These are phyloP conservation scores for Agarophyton chilense DNA, from an alignment of 23 red algal species.

Conservation along the genomic window DNA sequence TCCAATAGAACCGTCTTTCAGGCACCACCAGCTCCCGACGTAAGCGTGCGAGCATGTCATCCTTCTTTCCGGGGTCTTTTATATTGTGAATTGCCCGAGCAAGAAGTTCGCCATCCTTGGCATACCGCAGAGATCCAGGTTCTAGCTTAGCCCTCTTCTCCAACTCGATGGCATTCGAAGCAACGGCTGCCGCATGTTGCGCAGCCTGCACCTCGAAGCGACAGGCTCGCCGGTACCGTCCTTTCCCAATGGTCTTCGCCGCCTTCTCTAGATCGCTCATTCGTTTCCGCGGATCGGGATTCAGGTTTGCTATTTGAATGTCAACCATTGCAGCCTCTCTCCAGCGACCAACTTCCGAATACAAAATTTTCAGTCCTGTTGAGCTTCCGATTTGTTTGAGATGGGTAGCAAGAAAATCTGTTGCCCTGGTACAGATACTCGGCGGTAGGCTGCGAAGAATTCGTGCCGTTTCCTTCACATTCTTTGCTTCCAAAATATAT, in stretches of 20 bases:
- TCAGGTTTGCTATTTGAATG: constrained; percentile 10
- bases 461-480: constrained; percentile 43
- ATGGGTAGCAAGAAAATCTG: constrained; percentile 55
- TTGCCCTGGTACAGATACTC: constrained; percentile 30
- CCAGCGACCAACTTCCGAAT: constrained; percentile 52
- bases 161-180: constrained; percentile 35
- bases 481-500: constrained; percentile 20
- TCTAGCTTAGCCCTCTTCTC: constrained; percentile 39
- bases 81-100: constrained; percentile 20
- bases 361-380: constrained; percentile 27
- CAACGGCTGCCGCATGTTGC: constrained; percentile 39
- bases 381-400: constrained; percentile 53
- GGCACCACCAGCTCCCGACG: constrained; percentile 59
- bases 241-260: constrained; percentile 8
- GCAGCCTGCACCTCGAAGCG: constrained; percentile 57
- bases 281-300: constrained; percentile 23
- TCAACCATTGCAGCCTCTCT: constrained; percentile 65
- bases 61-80: not conserved
- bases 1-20: constrained; percentile 69
- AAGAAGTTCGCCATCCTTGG: constrained; percentile 47
- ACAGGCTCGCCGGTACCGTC: constrained; percentile 13
- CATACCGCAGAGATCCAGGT: constrained; percentile 34
- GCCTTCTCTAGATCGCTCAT: constrained; percentile 42
- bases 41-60: constrained; percentile 30
- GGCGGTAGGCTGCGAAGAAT: constrained; percentile 48